Evolutionary conservation across 2,329 filamentous ascomycete species (phyloP), one percentile per base, ranked within the genome.

Genomic region (Sordariomycetes sp.): DNA sequence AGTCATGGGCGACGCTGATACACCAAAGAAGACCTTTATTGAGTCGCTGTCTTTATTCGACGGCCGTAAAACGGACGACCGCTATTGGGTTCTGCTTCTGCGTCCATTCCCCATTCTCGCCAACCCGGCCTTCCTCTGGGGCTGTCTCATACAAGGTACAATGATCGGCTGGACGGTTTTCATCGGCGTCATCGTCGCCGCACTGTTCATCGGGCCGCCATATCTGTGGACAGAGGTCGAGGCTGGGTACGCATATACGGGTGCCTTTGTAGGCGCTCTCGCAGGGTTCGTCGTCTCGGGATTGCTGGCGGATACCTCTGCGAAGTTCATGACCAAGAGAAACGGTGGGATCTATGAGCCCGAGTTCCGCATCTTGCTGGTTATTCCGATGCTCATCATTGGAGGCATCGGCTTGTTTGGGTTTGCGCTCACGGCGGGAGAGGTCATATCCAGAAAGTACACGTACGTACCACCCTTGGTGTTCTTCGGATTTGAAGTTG

Each of bases 131-230:
- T 86, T 95, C 45, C 57, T 93, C 26, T 94, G 86, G 84, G 69
- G 66, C 17, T 69, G 67, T 47, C 66, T 95, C 4, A 85, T 88
- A 32, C 88, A 94, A 66, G 88, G 88, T 12, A 76, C 84, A 5
- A 75, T 94, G 50, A 94, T 95, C 49, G 90, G 88, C 43, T 96
- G 90, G 88, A 94, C 88, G 2, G 85, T 95, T 12, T 86, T 95
- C 50, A 90, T 94, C 43, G 83, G 85, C 37, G 81, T 92, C 40
- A 77, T 92, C 44, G 63, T 93, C 30, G 82, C 80, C n/a, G 75
- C 80, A 39, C 79, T 93, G 44, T 90, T 92, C 61, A 70, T 93
- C 30, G 79, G 81, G 3, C 80, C 82, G 3, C 85, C 86, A 1
- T 73, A 88, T 26, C 92, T 78, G 65, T 94, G 88, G 72, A 67